phyloP scores from a whole-genome alignment of 306 rosid species.

The Prunus davidiana region DNA sequence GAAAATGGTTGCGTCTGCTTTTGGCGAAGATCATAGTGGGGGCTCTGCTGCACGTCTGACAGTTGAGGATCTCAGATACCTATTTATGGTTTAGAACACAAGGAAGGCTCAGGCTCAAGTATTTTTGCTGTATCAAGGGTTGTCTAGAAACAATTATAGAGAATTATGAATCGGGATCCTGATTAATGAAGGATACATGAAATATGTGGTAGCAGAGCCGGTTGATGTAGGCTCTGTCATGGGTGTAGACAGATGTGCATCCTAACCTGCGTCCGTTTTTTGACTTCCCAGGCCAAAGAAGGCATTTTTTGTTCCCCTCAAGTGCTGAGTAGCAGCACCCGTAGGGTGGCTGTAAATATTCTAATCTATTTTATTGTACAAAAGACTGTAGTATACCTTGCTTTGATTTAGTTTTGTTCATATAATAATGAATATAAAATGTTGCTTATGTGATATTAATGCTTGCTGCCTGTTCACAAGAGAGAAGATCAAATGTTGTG shows the following conservation, averaged over 20 bases:
- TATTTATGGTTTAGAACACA: constrained; percentile 71
- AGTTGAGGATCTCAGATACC: constrained; percentile 90
- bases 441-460: too few relatives aligned
- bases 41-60: constrained; percentile 72
- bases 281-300: constrained; percentile 10
- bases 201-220: constrained; percentile 6
- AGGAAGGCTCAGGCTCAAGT: constrained; percentile 4
- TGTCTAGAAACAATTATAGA: constrained; percentile 2
- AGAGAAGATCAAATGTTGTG: too few relatives aligned
- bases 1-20: constrained; percentile 97
- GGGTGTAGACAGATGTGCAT: constrained; percentile 11
- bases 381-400: neutral
- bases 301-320: constrained; percentile 35
- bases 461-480: too few relatives aligned
- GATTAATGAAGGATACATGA: neutral
- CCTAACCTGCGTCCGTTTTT: constrained; percentile 14
- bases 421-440: neutral
- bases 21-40: constrained; percentile 90
- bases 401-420: neutral
- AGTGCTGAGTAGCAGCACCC: neutral
- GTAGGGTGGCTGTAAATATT: constrained; percentile 22
- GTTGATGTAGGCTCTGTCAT: neutral
- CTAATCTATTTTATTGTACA: constrained; percentile 8
- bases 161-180: neutral
- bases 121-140: constrained; percentile 8